Evolutionary conservation across 768 basidiomycete genomes (phyloP), one percentile per base, ranked within the genome.

Genomic region (Rhizopogon salebrosus): DNA sequence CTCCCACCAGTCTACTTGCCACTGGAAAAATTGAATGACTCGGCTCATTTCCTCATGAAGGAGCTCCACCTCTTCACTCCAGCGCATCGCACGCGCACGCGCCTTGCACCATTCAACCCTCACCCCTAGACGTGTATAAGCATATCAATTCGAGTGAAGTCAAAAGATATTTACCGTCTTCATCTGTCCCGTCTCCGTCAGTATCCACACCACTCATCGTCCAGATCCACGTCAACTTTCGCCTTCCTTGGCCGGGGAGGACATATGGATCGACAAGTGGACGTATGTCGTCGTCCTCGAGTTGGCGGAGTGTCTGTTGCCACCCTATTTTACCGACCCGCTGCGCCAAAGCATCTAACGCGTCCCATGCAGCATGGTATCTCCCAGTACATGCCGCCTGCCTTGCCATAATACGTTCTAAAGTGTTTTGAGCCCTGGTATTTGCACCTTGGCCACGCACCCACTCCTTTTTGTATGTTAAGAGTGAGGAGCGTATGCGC

Each of bases 391-490:
- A 4, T 26, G 41, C 16, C 2, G 57, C 54, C n/a, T n/a, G n/a
- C 40, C 56, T 56, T 20, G 24, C 42, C 9, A 60, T 51, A 23
- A 54, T 52, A 1, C 51, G 26, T 1, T 41, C 37, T 3, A 62
- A 27, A 4, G 52, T 40, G 4, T 37, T 48, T 18, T 46, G 50
- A 0, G 56, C 37, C 1, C 52, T 40, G 0, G 60, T 61, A 5
- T 46, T 53, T 8, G 42, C 20, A 0, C 48, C 40, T 34, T 62
- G 59, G 24, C 61, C 60, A 3, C 41, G 38, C 22, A 57, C 41
- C 14, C 40, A 41, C 41, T 54, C 54, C 29, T 62, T 62, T 22
- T 37, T 56, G 52, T n/a, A 60, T 23, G 36, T 56, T n/a, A n/a
- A n/a, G n/a, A n/a, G n/a, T n/a, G n/a, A 45, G 8, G 43, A 6